These are phyloP conservation scores for Conticribra guillardii DNA, from an alignment of 108 stramenopile genomes.

Conservation along the genomic window DNA sequence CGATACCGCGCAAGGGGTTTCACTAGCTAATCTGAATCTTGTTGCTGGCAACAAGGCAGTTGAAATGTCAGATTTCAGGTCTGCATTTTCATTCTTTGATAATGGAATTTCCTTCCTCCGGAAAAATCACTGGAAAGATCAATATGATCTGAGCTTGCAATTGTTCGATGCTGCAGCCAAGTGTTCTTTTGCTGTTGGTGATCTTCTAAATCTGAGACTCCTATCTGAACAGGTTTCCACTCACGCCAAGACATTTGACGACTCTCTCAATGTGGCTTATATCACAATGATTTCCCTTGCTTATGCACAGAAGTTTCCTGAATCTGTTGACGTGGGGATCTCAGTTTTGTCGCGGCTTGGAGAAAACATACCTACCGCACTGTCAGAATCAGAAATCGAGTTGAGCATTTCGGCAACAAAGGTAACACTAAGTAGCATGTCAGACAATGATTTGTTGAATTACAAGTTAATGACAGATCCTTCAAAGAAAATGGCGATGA, in stretches of 20 bases:
- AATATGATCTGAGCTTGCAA: conserved; percentile 24
- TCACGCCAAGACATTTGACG: conserved; percentile 10
- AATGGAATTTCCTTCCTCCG: conserved; percentile 28
- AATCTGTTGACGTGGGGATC: conserved; percentile 12
- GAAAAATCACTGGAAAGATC: conserved; percentile 27
- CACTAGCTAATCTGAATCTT: conserved; percentile 20
- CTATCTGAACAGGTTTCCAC: conserved; percentile 16
- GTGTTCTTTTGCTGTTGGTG: conserved; percentile 1
- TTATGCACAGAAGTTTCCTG: not conserved
- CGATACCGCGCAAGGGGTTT: not conserved
- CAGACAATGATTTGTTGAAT: conserved; percentile 19
- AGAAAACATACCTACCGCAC: not conserved
- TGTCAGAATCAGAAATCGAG: not conserved
- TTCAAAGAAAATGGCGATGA: conserved; percentile 20
- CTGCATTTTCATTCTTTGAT: conserved; percentile 25
- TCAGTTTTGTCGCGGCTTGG: conserved; percentile 16
- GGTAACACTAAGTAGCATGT: not conserved
- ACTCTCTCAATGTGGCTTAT: not conserved
- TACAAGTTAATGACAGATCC: conserved; percentile 16
- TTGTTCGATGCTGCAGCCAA: conserved; percentile 18
- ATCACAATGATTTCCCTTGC: not conserved
- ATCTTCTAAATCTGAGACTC: not conserved
- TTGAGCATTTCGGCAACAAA: not conserved
- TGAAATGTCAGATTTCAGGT: conserved; percentile 19
- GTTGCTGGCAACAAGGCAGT: conserved; percentile 42